These are phyloP conservation scores for Cytospora chrysosperma DNA, from an alignment of 2,329 filamentous ascomycete genomes.

Conservation along the genomic window DNA sequence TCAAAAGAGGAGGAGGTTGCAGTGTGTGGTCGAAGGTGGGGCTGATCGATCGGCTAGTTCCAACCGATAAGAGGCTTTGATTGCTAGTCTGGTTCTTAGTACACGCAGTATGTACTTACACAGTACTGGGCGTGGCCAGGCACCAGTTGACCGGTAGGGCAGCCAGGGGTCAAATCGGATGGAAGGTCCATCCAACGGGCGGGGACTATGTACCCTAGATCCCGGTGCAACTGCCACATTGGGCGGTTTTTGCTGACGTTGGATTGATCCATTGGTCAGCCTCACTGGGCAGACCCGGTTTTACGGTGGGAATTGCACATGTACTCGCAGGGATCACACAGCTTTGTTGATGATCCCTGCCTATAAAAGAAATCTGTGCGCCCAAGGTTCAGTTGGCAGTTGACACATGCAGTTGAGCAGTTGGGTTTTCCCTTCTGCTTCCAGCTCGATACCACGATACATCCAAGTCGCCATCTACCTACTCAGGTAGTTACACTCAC, in stretches of 20 bases:
- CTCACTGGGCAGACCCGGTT: not conserved
- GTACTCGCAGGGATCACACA: not conserved
- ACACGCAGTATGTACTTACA: no score
- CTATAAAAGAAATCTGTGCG: not conserved
- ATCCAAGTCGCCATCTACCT: not conserved
- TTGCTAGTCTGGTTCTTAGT: no score
- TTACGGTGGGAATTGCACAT: not conserved
- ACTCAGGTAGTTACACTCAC: no score
- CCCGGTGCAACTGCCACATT: not conserved
- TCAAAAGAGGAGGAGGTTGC: not conserved
- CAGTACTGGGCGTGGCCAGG: not conserved
- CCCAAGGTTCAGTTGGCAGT: not conserved
- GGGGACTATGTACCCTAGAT: not conserved
- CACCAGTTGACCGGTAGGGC: no score
- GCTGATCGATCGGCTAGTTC: constrained; percentile 11
- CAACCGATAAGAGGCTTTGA: constrained; percentile 8
- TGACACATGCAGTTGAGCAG: not conserved
- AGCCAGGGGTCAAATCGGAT: not conserved
- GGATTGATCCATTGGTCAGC: not conserved
- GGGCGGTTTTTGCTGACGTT: not conserved
- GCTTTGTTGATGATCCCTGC: not conserved
- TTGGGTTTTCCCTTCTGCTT: not conserved
- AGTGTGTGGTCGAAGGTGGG: constrained; percentile 6
- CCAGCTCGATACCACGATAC: not conserved
- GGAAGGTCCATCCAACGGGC: no score